Percentiles rank a stretch among this genome's conserved stretches.
Evolutionary conservation across 495 filamentous ascomycete species (phyloP).

Genomic region (Penicillium tannophilum): DNA sequence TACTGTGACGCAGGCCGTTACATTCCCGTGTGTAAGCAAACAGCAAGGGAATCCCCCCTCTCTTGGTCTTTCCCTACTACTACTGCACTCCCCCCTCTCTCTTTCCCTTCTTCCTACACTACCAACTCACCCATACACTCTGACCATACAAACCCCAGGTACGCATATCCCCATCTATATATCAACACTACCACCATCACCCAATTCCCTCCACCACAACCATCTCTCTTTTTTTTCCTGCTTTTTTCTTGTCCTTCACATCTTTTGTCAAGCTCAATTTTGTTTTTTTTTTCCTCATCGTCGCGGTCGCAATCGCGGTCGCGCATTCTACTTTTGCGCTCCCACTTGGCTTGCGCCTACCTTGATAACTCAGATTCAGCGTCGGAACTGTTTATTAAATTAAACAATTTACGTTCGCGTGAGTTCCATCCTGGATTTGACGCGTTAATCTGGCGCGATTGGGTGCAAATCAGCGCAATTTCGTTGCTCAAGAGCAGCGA

Average conservation of each 20-base stretch:
- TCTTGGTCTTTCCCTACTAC: conserved; percentile 60
- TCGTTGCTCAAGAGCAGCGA: not conserved
- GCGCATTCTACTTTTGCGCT: conserved; percentile 2
- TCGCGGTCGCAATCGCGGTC: conserved; percentile 22
- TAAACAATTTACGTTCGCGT: not conserved
- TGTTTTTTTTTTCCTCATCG: conserved; percentile 25
- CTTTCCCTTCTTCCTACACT: conserved; percentile 55
- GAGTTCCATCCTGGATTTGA: not conserved
- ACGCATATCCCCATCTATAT: conserved; percentile 42
- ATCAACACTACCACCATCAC: conserved; percentile 31
- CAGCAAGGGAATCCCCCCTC: conserved; percentile 29
- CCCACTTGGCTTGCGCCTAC: conserved; percentile 11
- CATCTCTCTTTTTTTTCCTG: conserved; percentile 23
- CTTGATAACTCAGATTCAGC: conserved; percentile 6
- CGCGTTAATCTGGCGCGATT: not conserved
- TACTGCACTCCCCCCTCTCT: conserved; percentile 52
- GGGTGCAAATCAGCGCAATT: not conserved
- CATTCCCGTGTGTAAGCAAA: conserved; percentile 31
- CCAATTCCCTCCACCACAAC: conserved; percentile 24
- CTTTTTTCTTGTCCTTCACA: conserved; percentile 18
- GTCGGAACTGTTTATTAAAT: not conserved
- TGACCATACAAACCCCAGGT: conserved; percentile 56
- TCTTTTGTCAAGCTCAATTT: conserved; percentile 19
- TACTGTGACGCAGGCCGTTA: conserved; percentile 11
- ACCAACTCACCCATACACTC: conserved; percentile 61